Evolutionary conservation across 257 asterid genomes (phyloP).

Genomic region (Solanum peruvianum): DNA sequence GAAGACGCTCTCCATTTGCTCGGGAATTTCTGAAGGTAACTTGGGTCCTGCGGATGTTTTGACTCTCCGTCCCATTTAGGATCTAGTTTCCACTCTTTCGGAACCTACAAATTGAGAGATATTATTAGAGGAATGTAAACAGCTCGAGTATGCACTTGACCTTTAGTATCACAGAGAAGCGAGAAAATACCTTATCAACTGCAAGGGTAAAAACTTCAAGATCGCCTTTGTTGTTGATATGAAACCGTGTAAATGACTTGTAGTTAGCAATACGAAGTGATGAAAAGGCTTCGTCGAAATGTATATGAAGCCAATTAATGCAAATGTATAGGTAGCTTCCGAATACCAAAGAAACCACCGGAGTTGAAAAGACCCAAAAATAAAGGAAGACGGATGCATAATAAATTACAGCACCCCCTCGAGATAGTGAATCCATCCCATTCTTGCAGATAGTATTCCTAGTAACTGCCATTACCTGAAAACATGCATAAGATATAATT

Average conservation of each 20-base stretch:
- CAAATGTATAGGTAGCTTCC: conserved; percentile 96
- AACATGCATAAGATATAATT: not conserved
- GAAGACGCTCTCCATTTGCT: conserved; percentile 78
- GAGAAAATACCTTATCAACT: conserved; percentile 66
- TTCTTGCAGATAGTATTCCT: conserved; percentile 79
- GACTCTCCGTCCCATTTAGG: conserved; percentile 76
- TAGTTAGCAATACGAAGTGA: conserved; percentile 95
- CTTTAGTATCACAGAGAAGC: not conserved
- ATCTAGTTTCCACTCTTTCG: conserved; percentile 90
- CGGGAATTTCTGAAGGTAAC: conserved; percentile 58
- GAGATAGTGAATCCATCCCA: conserved; percentile 71
- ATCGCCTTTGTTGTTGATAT: conserved; percentile 56
- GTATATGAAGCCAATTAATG: conserved; percentile 95
- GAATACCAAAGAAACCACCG: conserved; percentile 78
- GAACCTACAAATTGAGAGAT: conserved; percentile 45
- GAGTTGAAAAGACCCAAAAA: conserved; percentile 97
- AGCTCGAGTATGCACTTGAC: not conserved
- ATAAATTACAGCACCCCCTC: conserved; percentile 73
- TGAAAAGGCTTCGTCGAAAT: conserved; percentile 97
- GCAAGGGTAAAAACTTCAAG: conserved; percentile 96
- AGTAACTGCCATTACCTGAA: conserved; percentile 91
- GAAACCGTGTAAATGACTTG: conserved; percentile 93
- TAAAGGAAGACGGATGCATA: conserved; percentile 95
- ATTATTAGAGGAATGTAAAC: not conserved
- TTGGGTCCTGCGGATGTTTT: conserved; percentile 37